Percentiles rank a stretch among this genome's conserved stretches.
Evolutionary conservation across 2,329 filamentous ascomycete genomes (phyloP).

Genomic region (Alternaria hordeiaustralica): DNA sequence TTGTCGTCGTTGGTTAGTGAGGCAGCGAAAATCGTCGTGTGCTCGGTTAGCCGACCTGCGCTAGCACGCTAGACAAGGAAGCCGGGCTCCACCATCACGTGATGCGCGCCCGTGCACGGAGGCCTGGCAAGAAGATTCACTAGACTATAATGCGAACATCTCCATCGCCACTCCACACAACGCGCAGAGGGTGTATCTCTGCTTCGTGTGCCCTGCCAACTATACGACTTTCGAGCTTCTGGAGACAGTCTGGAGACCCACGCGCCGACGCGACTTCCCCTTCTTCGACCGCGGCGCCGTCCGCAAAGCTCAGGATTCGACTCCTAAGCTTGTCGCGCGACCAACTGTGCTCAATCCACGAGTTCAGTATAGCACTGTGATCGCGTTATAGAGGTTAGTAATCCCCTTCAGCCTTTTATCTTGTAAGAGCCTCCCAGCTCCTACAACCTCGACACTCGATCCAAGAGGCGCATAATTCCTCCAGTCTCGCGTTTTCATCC

Average conservation of each 20-base stretch:
- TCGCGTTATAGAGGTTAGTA: constrained; percentile 3
- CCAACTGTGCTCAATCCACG: constrained; percentile 12
- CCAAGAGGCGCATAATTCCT: neutral
- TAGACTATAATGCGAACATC: constrained; percentile 1
- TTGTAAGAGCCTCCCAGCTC: neutral
- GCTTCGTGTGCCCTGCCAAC: constrained; percentile 26
- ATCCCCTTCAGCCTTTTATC: neutral
- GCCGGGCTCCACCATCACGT: neutral
- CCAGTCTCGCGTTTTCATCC: neutral
- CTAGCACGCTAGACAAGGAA: constrained; percentile 15
- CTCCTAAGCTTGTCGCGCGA: constrained; percentile 30
- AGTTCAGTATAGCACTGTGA: constrained; percentile 9
- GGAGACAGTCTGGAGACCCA: constrained; percentile 15
- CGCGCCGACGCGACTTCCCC: constrained; percentile 33
- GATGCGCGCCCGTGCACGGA: neutral
- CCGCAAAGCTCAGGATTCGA: constrained; percentile 34
- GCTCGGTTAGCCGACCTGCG: constrained; percentile 15
- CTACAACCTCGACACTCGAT: neutral
- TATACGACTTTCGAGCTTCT: constrained; percentile 14
- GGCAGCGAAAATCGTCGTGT: constrained; percentile 14
- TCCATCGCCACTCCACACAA: constrained; percentile 38
- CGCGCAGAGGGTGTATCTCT: constrained; percentile 33
- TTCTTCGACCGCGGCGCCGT: constrained; percentile 28
- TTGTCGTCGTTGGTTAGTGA: constrained; percentile 37
- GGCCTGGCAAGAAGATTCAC: constrained; percentile 2